phyloP scores from a whole-genome alignment of 148 eudicot genomes.

The Diospyros kaki region DNA sequence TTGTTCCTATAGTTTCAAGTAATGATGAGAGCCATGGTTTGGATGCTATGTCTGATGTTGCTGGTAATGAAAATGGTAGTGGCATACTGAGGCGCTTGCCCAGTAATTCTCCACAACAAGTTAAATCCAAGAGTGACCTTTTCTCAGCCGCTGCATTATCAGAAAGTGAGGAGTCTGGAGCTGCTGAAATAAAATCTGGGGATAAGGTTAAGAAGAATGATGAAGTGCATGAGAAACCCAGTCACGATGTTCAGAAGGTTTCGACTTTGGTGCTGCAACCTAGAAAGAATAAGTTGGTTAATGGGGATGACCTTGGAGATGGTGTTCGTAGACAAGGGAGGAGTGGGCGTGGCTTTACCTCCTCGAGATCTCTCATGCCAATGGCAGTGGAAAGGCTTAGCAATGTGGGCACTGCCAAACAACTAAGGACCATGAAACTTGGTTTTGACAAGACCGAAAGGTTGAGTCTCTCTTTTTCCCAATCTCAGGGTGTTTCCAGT shows the following conservation, averaged over 20 bases:
- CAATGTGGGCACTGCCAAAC: conserved; percentile 52
- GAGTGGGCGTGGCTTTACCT: conserved; percentile 50
- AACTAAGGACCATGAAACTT: conserved; percentile 49
- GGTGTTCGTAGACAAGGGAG: conserved; percentile 61
- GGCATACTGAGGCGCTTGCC: conserved; percentile 33
- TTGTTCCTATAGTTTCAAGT: conserved; percentile 42
- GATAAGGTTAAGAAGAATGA: conserved; percentile 47
- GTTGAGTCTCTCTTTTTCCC: conserved; percentile 16
- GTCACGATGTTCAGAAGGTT: conserved; percentile 44
- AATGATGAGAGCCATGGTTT: conserved; percentile 35
- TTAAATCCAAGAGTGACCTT: conserved; percentile 39
- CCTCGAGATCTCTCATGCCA: conserved; percentile 46
- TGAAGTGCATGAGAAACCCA: conserved; percentile 43
- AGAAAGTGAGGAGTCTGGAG: conserved; percentile 71
- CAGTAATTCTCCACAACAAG: conserved; percentile 50
- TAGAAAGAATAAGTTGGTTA: conserved; percentile 50
- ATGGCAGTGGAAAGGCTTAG: conserved; percentile 39
- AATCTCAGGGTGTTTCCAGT: not conserved
- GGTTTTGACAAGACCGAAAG: conserved; percentile 57
- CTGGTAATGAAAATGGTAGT: conserved; percentile 38
- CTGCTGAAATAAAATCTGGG: conserved; percentile 42
- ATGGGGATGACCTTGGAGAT: conserved; percentile 43
- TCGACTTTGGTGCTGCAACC: conserved; percentile 38
- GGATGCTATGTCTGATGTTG: conserved; percentile 39
- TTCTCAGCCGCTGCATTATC: conserved; percentile 43